phyloP scores from a whole-genome alignment of 2,329 filamentous ascomycete species.

The Fonsecaea monophora region DNA sequence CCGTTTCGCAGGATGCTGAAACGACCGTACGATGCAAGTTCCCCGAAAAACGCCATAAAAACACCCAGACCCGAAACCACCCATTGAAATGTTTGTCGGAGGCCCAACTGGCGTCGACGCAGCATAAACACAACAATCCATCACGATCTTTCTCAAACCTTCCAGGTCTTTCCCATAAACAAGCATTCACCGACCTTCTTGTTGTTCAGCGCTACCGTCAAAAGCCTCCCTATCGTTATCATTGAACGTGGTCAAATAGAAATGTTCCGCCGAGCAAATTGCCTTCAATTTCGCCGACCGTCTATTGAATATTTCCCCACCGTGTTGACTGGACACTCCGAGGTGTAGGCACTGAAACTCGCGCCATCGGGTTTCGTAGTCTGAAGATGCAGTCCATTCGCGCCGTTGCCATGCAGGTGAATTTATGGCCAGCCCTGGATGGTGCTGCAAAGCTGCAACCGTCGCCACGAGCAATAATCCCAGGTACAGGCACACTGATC shows the following conservation, averaged over 20 bases:
- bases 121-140: conserved; percentile 5
- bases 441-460: not conserved
- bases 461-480: not conserved
- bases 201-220: conserved; percentile 10
- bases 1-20: not conserved
- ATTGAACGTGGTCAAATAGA: conserved; percentile 7
- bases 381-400: conserved; percentile 26
- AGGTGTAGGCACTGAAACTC: conserved; percentile 1
- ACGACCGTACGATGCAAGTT: conserved; percentile 6
- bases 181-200: conserved; percentile 7
- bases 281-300: conserved; percentile 1
- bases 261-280: conserved; percentile 10
- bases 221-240: conserved; percentile 3
- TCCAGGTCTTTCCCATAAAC: conserved; percentile 7
- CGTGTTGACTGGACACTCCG: not conserved
- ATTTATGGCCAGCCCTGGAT: conserved; percentile 1
- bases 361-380: not conserved
- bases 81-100: not conserved
- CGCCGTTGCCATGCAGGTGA: conserved; percentile 27
- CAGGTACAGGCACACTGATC: conserved; percentile 4
- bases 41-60: conserved; percentile 6
- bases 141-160: conserved; percentile 1
- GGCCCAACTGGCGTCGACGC: not conserved
- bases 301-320: conserved; percentile 9
- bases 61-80: not conserved